These are phyloP conservation scores for Meredithiella fracta DNA, from an alignment of 2,329 filamentous ascomycete species.

Conservation along the genomic window DNA sequence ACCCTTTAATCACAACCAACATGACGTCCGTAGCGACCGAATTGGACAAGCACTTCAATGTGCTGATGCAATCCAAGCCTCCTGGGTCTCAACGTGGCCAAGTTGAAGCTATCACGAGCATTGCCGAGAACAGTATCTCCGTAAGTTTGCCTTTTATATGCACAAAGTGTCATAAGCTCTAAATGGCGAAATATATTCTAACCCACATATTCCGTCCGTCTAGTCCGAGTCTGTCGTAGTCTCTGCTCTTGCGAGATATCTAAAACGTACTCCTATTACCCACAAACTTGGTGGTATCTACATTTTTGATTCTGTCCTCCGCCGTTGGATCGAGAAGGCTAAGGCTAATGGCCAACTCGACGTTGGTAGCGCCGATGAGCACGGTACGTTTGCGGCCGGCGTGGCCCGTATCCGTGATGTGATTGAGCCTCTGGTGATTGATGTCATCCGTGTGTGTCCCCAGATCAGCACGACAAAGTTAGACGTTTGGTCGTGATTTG, in stretches of 20 bases:
- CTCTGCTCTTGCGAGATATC: constrained; percentile 45
- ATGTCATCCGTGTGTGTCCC: constrained; percentile 79
- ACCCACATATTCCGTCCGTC: constrained; percentile 13
- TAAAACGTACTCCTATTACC: constrained; percentile 84
- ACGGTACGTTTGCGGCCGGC: constrained; percentile 87
- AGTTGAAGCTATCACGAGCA: constrained; percentile 69
- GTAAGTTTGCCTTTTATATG: constrained; percentile 31
- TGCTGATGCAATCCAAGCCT: constrained; percentile 78
- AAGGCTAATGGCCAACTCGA: constrained; percentile 70
- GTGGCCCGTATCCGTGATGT: constrained; percentile 94
- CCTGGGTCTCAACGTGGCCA: constrained; percentile 89
- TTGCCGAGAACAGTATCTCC: constrained; percentile 82
- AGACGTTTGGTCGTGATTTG: constrained; percentile 88
- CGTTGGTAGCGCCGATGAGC: constrained; percentile 55
- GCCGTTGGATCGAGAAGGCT: constrained; percentile 95
- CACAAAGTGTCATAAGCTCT: background rate
- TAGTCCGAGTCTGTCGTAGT: constrained; percentile 90
- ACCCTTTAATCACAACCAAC: background rate
- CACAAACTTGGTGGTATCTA: constrained; percentile 99
- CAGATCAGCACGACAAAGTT: constrained; percentile 95
- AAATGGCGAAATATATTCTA: background rate
- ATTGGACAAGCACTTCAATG: constrained; percentile 76
- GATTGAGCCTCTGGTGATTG: constrained; percentile 85
- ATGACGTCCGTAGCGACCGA: constrained; percentile 38
- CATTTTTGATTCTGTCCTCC: constrained; percentile 99